Evolutionary conservation across 2,329 filamentous ascomycete genomes (phyloP), one percentile per base, ranked within the genome.

Genomic region (Xylariaceae sp.): DNA sequence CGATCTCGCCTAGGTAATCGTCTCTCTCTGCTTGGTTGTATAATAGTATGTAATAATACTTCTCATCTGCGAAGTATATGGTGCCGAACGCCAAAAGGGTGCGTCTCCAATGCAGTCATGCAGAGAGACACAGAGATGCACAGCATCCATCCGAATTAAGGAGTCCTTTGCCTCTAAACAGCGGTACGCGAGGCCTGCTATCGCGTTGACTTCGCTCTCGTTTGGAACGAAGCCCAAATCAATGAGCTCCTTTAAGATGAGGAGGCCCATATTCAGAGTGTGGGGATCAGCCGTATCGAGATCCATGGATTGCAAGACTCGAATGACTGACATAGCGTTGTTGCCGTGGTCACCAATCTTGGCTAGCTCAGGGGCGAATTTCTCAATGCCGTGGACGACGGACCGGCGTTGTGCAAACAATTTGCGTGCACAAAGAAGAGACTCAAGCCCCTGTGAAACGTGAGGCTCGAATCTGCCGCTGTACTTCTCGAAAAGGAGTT

Each of bases 61-160:
- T n/a, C n/a, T n/a, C n/a, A n/a, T n/a, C n/a, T n/a, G n/a, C n/a
- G n/a, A n/a, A n/a, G n/a, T n/a, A n/a, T n/a, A n/a, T n/a, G n/a
- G n/a, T n/a, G n/a, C n/a, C n/a, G n/a, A n/a, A n/a, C n/a, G n/a
- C 86, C 86, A 92, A 61, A 91, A 91, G 22, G 59, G 60, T 8
- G 58, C 65, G 44, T 83, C 80, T 11, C 81, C 80, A 7, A 85
- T 72, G 10, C 77, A 67, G 37, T 74, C 72, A 61, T 90, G 85
- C 49, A 90, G 67, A 47, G 83, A 80, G 21, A 89, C 82, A 56
- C 86, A 89, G n/a, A 90, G 73, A 61, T 88, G 82, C 37, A 90
- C 83, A n/a, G 86, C 84, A 49, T 87, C 86, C 74, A 88, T 86
- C 33, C 81, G 72, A 6, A 85, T 81, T 6, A 76, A 79, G 38